phyloP scores from a whole-genome alignment of 2,329 filamentous ascomycete species.

The Xylaria sp. region DNA sequence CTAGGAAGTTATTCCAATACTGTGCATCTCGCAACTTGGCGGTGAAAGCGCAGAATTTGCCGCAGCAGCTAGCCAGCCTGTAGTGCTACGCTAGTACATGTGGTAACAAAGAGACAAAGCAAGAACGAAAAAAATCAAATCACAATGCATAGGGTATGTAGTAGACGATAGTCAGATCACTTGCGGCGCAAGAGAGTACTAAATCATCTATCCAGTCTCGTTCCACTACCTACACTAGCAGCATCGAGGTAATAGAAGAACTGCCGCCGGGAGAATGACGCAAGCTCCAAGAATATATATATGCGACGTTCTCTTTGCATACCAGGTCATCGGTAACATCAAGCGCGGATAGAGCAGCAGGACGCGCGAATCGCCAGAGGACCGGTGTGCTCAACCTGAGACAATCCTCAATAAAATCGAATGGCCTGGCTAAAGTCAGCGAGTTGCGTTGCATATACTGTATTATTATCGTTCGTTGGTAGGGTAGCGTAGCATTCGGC shows the following conservation, averaged over 20 bases:
- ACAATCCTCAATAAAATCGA: conserved; percentile 22
- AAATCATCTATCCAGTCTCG: not conserved
- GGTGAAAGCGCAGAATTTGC: conserved; percentile 3
- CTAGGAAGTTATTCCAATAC: not conserved
- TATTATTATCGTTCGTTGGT: conserved; percentile 23
- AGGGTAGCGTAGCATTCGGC: conserved; percentile 29
- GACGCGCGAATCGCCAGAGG: not conserved
- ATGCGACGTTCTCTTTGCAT: conserved; percentile 16
- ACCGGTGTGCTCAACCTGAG: conserved; percentile 24
- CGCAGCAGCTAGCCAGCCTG: not conserved
- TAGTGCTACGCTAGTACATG: not conserved
- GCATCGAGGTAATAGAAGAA: not conserved
- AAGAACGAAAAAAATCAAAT: not conserved
- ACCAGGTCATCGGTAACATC: conserved; percentile 33
- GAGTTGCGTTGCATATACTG: conserved; percentile 18
- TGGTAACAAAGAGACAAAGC: not conserved
- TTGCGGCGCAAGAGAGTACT: conserved; percentile 4
- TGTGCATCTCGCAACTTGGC: not conserved
- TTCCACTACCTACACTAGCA: not conserved
- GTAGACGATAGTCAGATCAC: not conserved
- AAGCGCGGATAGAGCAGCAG: conserved; percentile 4
- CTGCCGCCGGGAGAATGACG: conserved; percentile 27
- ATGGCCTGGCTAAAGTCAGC: conserved; percentile 30
- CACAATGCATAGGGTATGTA: not conserved
- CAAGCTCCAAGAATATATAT: conserved; percentile 19